Conservation (phyloP, 345 rosid genomes). For the Camelina laxa region DNA sequence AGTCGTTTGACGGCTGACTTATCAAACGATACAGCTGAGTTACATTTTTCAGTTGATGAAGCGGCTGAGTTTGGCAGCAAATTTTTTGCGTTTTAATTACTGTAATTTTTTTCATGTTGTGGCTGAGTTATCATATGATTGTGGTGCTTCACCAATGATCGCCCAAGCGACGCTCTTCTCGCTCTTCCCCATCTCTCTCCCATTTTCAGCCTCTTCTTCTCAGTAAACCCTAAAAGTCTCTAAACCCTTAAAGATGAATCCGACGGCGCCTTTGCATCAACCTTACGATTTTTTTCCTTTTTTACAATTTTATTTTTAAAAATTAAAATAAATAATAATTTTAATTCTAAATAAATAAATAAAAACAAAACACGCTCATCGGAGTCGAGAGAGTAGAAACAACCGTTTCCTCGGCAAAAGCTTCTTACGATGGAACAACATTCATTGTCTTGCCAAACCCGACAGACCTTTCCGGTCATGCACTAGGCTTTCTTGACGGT, state of each 20-base stretch:
- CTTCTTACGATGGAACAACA: constrained; percentile 39
- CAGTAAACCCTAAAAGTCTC: constrained; percentile 32
- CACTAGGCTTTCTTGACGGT: too few species aligned
- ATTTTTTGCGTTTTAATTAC: too few species aligned
- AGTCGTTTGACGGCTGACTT: too few species aligned
- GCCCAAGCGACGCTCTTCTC: constrained; percentile 79
- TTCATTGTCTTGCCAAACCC: constrained; percentile 46
- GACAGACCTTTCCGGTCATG: constrained; percentile 43
- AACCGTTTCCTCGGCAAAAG: constrained; percentile 34
- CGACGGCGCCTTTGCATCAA: background rate
- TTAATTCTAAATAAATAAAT: too few species aligned
- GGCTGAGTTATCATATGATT: constrained; percentile 92
- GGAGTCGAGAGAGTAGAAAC: background rate
- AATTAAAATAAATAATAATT: too few species aligned
- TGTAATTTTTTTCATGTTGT: too few species aligned
- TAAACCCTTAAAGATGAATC: constrained; percentile 11
- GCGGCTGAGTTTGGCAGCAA: too few species aligned
- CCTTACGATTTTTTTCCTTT: background rate
- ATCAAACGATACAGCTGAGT: too few species aligned
- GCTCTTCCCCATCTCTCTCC: constrained; percentile 86
- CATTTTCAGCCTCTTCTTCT: constrained; percentile 19
- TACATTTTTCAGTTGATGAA: too few species aligned
- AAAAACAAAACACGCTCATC: background rate
- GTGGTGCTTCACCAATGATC: constrained; percentile 89
- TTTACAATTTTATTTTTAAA: background rate